phyloP scores from a whole-genome alignment of 2,329 filamentous ascomycete species.

The Neopestalotiopsis sp. region DNA sequence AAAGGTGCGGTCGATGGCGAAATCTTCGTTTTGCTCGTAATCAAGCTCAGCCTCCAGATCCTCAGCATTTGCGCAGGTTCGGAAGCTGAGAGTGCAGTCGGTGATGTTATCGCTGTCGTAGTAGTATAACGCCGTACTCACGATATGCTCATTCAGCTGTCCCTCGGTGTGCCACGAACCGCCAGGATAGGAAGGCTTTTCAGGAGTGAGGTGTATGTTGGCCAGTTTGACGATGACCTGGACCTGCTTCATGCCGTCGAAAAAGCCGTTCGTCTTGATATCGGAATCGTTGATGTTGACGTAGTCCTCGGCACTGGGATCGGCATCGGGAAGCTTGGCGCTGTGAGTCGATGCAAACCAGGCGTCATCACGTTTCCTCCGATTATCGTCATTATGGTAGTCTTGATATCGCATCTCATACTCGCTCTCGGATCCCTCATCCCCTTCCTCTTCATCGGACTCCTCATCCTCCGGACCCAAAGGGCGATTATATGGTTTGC shows the following conservation, averaged over 20 bases:
- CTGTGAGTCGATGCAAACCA: no score
- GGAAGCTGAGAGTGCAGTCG: constrained; percentile 57
- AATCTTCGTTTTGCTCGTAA: constrained; percentile 18
- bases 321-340: no score
- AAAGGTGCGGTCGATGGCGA: constrained; percentile 14
- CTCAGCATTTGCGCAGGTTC: constrained; percentile 37
- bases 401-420: no score
- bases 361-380: no score
- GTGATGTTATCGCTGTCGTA: constrained; percentile 50
- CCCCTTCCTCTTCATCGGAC: no score
- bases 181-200: constrained; percentile 53
- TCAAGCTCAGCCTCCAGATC: background rate
- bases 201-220: constrained; percentile 61
- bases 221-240: constrained; percentile 70
- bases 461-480: no score
- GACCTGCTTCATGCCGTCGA: constrained; percentile 31
- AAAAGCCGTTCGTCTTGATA: no score
- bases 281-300: no score
- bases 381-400: no score
- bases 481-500: no score
- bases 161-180: constrained; percentile 50
- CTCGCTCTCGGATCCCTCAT: no score
- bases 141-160: constrained; percentile 27
- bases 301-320: no score
- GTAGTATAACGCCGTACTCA: constrained; percentile 27